Percentiles rank a stretch among this genome's conserved stretches.
Conservation (phyloP, 345 rosid species). For the Litchi chinensis region DNA sequence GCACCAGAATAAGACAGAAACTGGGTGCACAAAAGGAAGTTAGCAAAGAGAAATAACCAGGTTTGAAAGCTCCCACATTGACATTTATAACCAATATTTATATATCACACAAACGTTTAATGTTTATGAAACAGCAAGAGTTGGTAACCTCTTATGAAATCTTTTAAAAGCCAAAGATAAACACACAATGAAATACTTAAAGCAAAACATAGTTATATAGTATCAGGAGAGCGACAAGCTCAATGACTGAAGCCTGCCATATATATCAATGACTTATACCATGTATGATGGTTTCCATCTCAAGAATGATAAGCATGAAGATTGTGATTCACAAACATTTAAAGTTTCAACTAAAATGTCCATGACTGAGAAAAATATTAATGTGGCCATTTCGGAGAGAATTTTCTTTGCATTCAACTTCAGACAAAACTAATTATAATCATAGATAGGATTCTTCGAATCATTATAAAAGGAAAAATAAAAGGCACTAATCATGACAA, state of each 20-base stretch:
- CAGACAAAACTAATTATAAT: neutral
- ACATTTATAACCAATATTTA: neutral
- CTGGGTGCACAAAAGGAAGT: neutral
- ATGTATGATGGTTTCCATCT: neutral
- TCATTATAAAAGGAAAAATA: too few relatives aligned
- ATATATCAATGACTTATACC: neutral
- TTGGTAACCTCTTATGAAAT: neutral
- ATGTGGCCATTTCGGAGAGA: neutral
- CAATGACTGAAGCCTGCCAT: neutral
- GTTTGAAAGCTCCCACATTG: neutral
- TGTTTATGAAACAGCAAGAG: neutral
- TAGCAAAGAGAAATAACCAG: neutral
- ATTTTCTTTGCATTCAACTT: neutral
- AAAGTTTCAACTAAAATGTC: neutral
- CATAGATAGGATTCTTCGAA: neutral
- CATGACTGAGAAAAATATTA: neutral
- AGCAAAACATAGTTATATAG: neutral
- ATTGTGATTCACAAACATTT: neutral
- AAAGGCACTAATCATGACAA: neutral
- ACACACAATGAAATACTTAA: neutral
- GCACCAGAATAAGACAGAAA: constrained; percentile 3
- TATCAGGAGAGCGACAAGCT: neutral
- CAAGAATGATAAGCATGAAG: neutral
- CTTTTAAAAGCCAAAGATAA: neutral
- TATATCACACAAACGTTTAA: neutral